Evolutionary conservation across 2,329 filamentous ascomycete species (phyloP), one percentile per base, ranked within the genome.

Genomic region (Microdochium trichocladiopsis): DNA sequence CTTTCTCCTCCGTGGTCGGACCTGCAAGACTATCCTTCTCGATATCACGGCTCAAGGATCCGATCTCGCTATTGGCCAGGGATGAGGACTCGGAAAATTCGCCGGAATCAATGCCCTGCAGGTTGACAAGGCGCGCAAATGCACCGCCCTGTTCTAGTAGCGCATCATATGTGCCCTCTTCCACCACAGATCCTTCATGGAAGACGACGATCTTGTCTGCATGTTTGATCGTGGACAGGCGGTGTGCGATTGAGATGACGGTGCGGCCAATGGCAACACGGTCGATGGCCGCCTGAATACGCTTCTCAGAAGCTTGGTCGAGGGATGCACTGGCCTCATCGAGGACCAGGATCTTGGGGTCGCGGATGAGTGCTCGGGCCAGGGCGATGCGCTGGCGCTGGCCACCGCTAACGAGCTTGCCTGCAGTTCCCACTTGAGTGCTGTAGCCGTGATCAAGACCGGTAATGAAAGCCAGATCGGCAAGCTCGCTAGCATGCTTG

Each of bases 201-300:
- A 87, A 66, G 2, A 87, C 82, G 9, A 86, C 68, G 47, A 87
- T 83, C 28, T 31, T 31, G 28, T 31, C 28, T 8, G 28, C 28
- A 31, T 31, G 28, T 14, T 31, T 31, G 8, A 31, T 31, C 28
- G 28, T 31, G 0, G 75, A 77, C 2, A 84, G 66, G 1, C 80
- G 69, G 62, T 83, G 80, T 0, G 84, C 83, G 52, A 87, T 83
- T 10, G 80, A 74, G 50, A 87, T 80, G 0, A 82, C 84, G 0
- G 83, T 87, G 12, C 82, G 56, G 4, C 56, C 58, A 3, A 47
- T 50, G 14, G 72, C 61, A 56, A 78, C 66, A 51, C 65, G 58
- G 58, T 75, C 71, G 16, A 82, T 68, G 4, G 72, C 73, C 28
- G 61, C 62, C 58, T 82, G 76, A 45, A 85, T 82, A 4, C 74